Evolutionary conservation across 176 grass and related monocot species (phyloP).

Genomic region (Rhipidocladum racemiflorum): DNA sequence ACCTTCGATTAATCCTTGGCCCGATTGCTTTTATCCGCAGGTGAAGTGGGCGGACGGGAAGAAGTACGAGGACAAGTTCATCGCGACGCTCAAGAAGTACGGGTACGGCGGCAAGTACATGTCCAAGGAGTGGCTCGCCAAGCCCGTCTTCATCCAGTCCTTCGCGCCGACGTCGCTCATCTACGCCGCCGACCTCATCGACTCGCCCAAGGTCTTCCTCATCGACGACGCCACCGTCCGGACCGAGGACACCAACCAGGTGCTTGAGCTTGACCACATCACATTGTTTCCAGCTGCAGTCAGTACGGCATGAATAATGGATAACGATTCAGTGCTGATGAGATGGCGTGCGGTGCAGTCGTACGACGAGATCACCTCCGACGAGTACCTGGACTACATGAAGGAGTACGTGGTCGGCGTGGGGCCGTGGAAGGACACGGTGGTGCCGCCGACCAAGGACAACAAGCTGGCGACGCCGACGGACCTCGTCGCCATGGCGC

Average conservation of each 20-base stretch:
- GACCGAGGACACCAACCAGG: conserved; percentile 57
- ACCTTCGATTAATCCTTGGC: background rate
- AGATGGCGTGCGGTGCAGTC: background rate
- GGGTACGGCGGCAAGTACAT: conserved; percentile 52
- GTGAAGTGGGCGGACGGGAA: conserved; percentile 49
- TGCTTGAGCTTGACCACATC: too few relatives aligned
- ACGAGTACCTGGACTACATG: conserved; percentile 50
- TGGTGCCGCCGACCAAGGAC: conserved; percentile 47
- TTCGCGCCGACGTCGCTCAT: conserved; percentile 45
- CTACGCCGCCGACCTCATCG: conserved; percentile 33
- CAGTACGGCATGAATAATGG: too few relatives aligned
- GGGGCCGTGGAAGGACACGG: conserved; percentile 54
- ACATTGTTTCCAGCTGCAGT: too few relatives aligned
- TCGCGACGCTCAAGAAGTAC: conserved; percentile 48
- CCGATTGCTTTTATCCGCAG: background rate
- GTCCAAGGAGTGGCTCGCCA: conserved; percentile 22
- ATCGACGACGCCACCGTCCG: conserved; percentile 45
- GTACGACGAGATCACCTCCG: conserved; percentile 52
- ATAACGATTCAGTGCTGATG: too few relatives aligned
- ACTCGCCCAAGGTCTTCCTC: conserved; percentile 47
- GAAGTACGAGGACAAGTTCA: conserved; percentile 56
- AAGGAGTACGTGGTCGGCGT: conserved; percentile 36
- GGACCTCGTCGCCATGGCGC: conserved; percentile 50
- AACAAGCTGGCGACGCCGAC: conserved; percentile 37
- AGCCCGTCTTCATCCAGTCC: conserved; percentile 50